These are phyloP conservation scores for Alternaria gansuensis DNA, from an alignment of 2,329 filamentous ascomycete species.

Conservation along the genomic window DNA sequence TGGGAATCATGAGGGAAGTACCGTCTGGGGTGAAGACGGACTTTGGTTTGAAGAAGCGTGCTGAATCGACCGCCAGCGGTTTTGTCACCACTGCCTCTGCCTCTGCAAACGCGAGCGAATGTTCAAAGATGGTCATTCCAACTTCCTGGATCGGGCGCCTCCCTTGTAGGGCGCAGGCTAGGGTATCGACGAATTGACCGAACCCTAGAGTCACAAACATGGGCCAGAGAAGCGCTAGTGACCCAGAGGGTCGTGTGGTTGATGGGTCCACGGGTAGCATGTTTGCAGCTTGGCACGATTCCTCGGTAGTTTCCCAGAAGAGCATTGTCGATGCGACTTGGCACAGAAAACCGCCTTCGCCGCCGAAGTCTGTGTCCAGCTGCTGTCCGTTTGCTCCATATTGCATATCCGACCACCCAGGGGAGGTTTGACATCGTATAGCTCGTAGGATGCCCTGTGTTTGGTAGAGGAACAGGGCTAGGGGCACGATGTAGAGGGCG, in stretches of 20 bases:
- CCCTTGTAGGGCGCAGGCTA: constrained; percentile 88
- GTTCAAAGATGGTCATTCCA: constrained; percentile 95
- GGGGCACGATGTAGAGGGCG: constrained; percentile 45
- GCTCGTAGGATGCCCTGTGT: constrained; percentile 77
- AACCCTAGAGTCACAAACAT: constrained; percentile 73
- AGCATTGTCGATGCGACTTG: constrained; percentile 75
- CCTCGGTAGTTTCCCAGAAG: constrained; percentile 75
- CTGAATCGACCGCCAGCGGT: constrained; percentile 77
- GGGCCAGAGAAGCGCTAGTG: constrained; percentile 78
- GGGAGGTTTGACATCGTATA: constrained; percentile 85
- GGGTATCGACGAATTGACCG: constrained; percentile 87
- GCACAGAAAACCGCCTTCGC: constrained; percentile 74
- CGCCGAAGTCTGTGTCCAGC: constrained; percentile 60
- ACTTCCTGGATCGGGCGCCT: constrained; percentile 82
- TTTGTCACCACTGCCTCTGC: constrained; percentile 87
- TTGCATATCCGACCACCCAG: constrained; percentile 56
- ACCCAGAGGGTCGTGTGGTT: constrained; percentile 71
- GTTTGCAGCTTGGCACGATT: constrained; percentile 76
- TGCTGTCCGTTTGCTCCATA: constrained; percentile 57
- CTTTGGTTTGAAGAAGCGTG: constrained; percentile 55
- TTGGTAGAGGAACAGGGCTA: constrained; percentile 62
- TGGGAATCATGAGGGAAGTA: constrained; percentile 49
- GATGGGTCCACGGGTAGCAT: constrained; percentile 70
- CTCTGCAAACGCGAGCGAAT: constrained; percentile 94
- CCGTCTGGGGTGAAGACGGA: constrained; percentile 57